Evolutionary conservation across 176 grass and related monocot genomes (phyloP).

Genomic region (Aegilops sharonensis): DNA sequence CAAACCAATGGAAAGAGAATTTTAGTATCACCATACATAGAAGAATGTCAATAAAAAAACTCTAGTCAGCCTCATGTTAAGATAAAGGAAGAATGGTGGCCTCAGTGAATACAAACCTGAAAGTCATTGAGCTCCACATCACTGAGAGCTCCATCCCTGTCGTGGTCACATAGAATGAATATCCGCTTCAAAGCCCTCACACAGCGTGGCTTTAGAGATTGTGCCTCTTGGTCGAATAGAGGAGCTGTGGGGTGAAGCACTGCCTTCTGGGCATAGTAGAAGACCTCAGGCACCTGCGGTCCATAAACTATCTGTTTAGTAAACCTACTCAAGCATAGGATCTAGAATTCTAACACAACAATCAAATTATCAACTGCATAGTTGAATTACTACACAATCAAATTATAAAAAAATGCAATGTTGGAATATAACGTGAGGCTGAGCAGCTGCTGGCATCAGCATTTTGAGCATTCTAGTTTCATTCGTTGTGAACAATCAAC

Average conservation of each 20-base stretch:
- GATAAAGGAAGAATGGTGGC: neutral
- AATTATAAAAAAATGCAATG: neutral
- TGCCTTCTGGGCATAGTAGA: constrained; percentile 96
- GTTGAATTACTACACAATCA: neutral
- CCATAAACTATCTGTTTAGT: neutral
- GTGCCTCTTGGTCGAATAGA: constrained; percentile 89
- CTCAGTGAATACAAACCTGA: constrained; percentile 50
- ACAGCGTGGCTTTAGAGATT: constrained; percentile 88
- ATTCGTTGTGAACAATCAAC: neutral
- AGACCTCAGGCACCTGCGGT: constrained; percentile 80
- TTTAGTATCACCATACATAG: constrained; percentile 4
- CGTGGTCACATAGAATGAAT: constrained; percentile 88
- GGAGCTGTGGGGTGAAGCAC: constrained; percentile 95
- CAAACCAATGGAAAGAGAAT: constrained; percentile 12
- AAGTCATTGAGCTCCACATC: constrained; percentile 96
- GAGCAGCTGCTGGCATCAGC: neutral
- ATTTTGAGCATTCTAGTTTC: neutral
- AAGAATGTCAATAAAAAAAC: neutral
- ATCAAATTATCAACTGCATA: neutral
- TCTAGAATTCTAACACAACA: neutral
- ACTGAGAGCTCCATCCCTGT: constrained; percentile 89
- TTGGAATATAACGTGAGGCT: neutral
- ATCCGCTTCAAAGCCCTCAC: constrained; percentile 91
- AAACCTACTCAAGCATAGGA: neutral
- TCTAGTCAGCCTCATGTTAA: neutral